Conservation (phyloP, 306 rosid species). For the Prunus salicina region DNA sequence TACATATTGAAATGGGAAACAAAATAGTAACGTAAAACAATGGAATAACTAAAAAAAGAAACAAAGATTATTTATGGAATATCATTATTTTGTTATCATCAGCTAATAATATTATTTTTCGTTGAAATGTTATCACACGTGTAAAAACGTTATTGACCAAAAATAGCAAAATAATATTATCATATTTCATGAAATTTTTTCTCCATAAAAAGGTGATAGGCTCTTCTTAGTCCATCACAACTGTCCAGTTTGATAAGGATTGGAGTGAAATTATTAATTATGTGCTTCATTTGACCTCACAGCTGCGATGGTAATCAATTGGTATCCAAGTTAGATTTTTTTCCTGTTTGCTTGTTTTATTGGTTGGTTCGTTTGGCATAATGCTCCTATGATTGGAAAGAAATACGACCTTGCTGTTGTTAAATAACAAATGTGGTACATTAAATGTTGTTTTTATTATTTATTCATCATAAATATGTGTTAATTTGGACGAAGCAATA, state of each 20-base stretch:
- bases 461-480: no score
- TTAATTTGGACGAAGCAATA: no score
- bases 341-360: not conserved
- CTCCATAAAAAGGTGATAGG: no score
- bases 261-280: slow-evolving; percentile 23
- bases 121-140: accelerated
- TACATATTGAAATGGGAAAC: not conserved
- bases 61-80: not conserved
- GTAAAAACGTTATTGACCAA: accelerated
- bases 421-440: no score
- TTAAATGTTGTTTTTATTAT: no score
- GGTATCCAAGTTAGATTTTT: slow-evolving; percentile 6
- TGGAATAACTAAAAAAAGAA: not conserved
- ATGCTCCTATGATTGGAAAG: slow-evolving; percentile 14
- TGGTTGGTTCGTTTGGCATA: slow-evolving; percentile 6
- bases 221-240: not conserved
- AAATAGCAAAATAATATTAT: no score
- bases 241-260: slow-evolving; percentile 26
- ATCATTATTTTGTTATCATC: no score
- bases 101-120: accelerated
- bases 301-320: not conserved
- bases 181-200: no score
- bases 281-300: slow-evolving; percentile 11
- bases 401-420: no score
- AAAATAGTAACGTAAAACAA: not conserved